phyloP scores from a whole-genome alignment of 1,284 basidiomycete genomes.

The Boletus holoroseus region DNA sequence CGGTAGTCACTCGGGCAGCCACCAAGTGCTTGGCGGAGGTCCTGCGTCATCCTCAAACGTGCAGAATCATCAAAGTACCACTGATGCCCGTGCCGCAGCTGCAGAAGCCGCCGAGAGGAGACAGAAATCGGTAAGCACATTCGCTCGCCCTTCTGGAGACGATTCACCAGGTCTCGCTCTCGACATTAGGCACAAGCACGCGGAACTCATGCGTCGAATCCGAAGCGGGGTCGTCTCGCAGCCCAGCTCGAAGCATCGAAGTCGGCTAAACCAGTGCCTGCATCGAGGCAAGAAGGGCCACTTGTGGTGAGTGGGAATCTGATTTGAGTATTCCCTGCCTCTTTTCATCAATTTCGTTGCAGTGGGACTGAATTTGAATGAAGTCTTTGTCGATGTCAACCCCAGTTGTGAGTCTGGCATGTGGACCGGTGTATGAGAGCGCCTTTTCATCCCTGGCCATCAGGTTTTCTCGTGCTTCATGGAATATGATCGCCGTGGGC shows the following conservation, averaged over 20 bases:
- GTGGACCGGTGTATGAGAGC: conserved; percentile 18
- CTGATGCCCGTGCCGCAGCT: conserved; percentile 55
- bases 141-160: conserved; percentile 11
- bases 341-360: conserved; percentile 27
- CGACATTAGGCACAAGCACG: conserved; percentile 47
- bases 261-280: conserved; percentile 43
- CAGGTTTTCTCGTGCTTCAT: conserved; percentile 36
- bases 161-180: conserved; percentile 19
- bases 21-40: conserved; percentile 44
- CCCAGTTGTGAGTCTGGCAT: conserved; percentile 24
- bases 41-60: conserved; percentile 27
- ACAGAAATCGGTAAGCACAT: conserved; percentile 50
- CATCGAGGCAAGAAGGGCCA: conserved; percentile 48
- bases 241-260: conserved; percentile 50
- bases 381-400: conserved; percentile 21
- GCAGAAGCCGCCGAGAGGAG: conserved; percentile 67
- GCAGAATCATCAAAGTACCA: conserved; percentile 26
- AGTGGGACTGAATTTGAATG: conserved; percentile 32
- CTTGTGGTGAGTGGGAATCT: conserved; percentile 52
- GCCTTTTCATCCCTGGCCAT: conserved; percentile 27
- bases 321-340: conserved; percentile 16
- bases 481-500: conserved; percentile 30
- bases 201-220: conserved; percentile 57
- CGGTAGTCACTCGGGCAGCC: conserved; percentile 45
- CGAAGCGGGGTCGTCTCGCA: conserved; percentile 59